Evolutionary conservation across 768 basidiomycete genomes (phyloP).

Genomic region (Auriscalpium orientale): DNA sequence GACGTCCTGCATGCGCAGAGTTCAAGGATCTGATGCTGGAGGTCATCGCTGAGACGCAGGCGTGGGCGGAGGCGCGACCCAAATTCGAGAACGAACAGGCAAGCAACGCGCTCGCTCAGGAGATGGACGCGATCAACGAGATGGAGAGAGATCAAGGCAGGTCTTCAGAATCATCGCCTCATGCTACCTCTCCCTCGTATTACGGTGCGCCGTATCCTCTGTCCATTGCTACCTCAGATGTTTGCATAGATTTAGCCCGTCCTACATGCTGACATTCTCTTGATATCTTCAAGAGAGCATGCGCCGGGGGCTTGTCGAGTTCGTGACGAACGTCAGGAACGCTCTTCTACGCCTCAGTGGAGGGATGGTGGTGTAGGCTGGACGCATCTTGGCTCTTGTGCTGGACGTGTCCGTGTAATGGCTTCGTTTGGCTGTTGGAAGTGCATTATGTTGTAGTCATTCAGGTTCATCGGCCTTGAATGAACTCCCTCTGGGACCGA

Average conservation of each 20-base stretch:
- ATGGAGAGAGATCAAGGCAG: conserved; percentile 16
- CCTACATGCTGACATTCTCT: not conserved
- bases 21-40: conserved; percentile 9
- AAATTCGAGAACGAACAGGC: conserved; percentile 9
- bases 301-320: conserved; percentile 8
- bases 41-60: conserved; percentile 9
- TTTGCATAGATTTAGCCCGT: not conserved
- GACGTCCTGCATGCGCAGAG: conserved; percentile 1
- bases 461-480: no score
- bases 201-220: not conserved
- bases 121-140: conserved; percentile 11
- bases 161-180: not conserved
- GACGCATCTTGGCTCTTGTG: no score
- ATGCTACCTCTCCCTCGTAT: not conserved
- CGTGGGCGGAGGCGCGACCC: conserved; percentile 12
- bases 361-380: no score
- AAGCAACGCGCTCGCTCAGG: conserved; percentile 6
- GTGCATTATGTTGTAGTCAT: no score
- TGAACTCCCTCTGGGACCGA: no score
- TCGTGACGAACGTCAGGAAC: conserved; percentile 10
- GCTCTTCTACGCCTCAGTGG: not conserved
- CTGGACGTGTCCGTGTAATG: no score
- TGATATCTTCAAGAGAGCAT: conserved; percentile 6
- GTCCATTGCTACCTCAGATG: not conserved
- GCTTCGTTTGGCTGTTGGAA: no score